Evolutionary conservation across 768 basidiomycete genomes (phyloP).

Genomic region (Pleurotus giganteus): DNA sequence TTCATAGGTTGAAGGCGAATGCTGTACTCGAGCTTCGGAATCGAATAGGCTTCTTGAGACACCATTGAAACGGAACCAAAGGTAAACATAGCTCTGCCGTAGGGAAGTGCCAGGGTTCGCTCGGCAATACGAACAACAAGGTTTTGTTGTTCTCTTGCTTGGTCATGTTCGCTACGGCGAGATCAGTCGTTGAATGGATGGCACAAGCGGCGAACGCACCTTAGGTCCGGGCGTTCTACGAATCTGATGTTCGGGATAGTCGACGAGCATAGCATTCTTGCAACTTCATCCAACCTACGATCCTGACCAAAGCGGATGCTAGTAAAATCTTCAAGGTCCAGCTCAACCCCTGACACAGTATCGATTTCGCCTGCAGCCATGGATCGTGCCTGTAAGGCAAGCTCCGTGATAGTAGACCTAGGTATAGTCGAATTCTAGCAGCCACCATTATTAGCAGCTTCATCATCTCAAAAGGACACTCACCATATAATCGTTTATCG

Average conservation of each 20-base stretch:
- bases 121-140: slow-evolving; percentile 80
- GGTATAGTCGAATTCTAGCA: slow-evolving; percentile 47
- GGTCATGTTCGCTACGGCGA: slow-evolving; percentile 74
- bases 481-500: slow-evolving; percentile 59
- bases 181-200: slow-evolving; percentile 8
- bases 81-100: slow-evolving; percentile 90
- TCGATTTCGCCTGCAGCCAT: slow-evolving; percentile 56
- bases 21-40: slow-evolving; percentile 77
- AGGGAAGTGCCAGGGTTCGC: slow-evolving; percentile 84
- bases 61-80: slow-evolving; percentile 79
- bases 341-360: slow-evolving; percentile 66
- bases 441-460: slow-evolving; percentile 10
- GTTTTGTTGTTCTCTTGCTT: slow-evolving; percentile 80
- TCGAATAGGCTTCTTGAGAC: slow-evolving; percentile 72
- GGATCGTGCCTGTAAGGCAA: slow-evolving; percentile 48
- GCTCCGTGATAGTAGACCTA: slow-evolving; percentile 49
- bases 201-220: slow-evolving; percentile 37
- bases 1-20: slow-evolving; percentile 76
- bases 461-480: slow-evolving; percentile 17
- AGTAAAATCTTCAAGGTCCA: slow-evolving; percentile 71
- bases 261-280: slow-evolving; percentile 86
- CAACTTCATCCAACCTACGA: slow-evolving; percentile 86
- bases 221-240: slow-evolving; percentile 68
- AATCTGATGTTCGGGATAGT: slow-evolving; percentile 60
- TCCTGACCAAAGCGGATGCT: slow-evolving; percentile 90